These are phyloP conservation scores for Limnomonas spitsbergensis DNA, from an alignment of 139 green algal genomes.

Conservation along the genomic window DNA sequence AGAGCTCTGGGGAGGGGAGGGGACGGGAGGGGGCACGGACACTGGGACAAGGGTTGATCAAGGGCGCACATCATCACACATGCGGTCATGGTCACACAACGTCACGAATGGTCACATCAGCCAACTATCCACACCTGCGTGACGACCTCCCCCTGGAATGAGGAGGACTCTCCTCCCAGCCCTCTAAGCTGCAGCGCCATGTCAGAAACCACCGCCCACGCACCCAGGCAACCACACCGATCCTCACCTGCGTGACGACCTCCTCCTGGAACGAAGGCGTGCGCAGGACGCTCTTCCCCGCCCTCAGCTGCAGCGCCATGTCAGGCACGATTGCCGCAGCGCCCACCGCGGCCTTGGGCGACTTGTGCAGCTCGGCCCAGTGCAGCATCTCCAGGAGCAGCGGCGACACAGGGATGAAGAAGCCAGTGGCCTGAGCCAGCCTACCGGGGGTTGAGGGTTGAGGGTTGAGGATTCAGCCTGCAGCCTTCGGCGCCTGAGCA, in stretches of 20 bases:
- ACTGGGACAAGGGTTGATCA: no score
- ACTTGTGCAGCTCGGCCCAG: slow-evolving; percentile 59
- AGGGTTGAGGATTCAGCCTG: no score
- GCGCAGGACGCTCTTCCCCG: slow-evolving; percentile 51
- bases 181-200: slow-evolving; percentile 54
- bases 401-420: slow-evolving; percentile 77
- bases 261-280: slow-evolving; percentile 75
- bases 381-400: slow-evolving; percentile 83
- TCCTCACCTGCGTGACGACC: slow-evolving; percentile 62
- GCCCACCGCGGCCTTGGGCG: slow-evolving; percentile 26
- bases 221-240: no score
- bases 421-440: slow-evolving; percentile 41
- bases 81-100: no score
- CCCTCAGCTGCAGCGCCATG: slow-evolving; percentile 54
- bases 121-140: slow-evolving; percentile 54
- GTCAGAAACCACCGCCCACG: slow-evolving; percentile 31
- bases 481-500: slow-evolving; percentile 41
- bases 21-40: no score
- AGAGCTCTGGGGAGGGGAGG: no score
- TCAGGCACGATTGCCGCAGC: slow-evolving; percentile 34
- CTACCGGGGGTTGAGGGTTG: not conserved
- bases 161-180: slow-evolving; percentile 51
- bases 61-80: no score
- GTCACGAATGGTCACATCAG: no score
- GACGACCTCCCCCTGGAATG: slow-evolving; percentile 82